Percentiles rank a stretch among this genome's conserved stretches.
Evolutionary conservation across 148 eudicot genomes (phyloP).

Genomic region (Nyssa sinensis): DNA sequence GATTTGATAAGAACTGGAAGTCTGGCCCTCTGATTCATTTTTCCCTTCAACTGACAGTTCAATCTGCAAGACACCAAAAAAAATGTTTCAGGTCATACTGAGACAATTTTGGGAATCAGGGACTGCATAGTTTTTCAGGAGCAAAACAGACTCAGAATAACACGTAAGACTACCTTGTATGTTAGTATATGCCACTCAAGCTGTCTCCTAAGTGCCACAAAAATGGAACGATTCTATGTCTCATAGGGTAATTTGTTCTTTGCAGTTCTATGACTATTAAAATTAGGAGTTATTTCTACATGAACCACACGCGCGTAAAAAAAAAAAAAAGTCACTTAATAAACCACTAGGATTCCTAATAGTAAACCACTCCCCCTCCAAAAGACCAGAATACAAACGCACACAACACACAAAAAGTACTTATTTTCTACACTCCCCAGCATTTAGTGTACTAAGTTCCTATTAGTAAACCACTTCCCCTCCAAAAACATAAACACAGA

Average conservation of each 20-base stretch:
- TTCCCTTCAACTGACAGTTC: constrained; percentile 28
- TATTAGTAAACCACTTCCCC: neutral
- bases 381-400: too few relatives aligned
- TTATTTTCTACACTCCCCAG: neutral
- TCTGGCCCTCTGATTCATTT: constrained; percentile 17
- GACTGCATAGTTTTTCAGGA: neutral
- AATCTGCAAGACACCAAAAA: constrained; percentile 23
- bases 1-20: constrained; percentile 21
- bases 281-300: too few relatives aligned
- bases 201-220: neutral
- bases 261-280: too few relatives aligned
- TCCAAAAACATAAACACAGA: neutral
- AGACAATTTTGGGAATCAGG: neutral
- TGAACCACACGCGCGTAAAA: too few relatives aligned
- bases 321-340: too few relatives aligned
- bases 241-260: too few relatives aligned
- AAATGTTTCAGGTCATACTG: constrained; percentile 3
- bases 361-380: too few relatives aligned
- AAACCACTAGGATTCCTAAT: too few relatives aligned
- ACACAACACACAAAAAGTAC: too few relatives aligned
- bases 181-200: neutral
- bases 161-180: too few relatives aligned
- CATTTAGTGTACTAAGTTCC: neutral
- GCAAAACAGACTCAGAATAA: neutral
- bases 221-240: too few relatives aligned